These are phyloP conservation scores for Dothideomycetes sp. DNA, from an alignment of 2,329 filamentous ascomycete genomes.

Conservation along the genomic window DNA sequence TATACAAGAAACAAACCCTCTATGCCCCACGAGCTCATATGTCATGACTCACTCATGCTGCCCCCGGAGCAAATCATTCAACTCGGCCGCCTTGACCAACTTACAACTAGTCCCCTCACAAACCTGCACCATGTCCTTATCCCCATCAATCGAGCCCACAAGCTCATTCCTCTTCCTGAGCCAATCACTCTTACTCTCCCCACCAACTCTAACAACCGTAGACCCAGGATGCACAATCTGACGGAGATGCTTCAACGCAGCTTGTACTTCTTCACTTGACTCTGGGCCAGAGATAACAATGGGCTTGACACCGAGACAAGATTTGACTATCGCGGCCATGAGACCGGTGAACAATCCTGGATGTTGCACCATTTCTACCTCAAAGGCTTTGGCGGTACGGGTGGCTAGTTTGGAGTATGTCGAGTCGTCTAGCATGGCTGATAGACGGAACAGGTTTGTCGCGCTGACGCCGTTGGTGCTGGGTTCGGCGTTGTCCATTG, in stretches of 20 bases:
- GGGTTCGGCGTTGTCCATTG: slow-evolving; percentile 86
- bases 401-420: slow-evolving; percentile 56
- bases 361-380: slow-evolving; percentile 84
- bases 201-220: slow-evolving; percentile 31
- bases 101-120: slow-evolving; percentile 35
- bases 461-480: slow-evolving; percentile 85
- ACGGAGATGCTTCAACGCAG: slow-evolving; percentile 33
- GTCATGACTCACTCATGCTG: slow-evolving; percentile 7
- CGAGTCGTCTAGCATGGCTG: slow-evolving; percentile 57
- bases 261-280: slow-evolving; percentile 27
- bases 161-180: slow-evolving; percentile 41
- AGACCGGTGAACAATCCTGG: slow-evolving; percentile 84
- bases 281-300: slow-evolving; percentile 43
- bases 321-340: slow-evolving; percentile 64
- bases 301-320: slow-evolving; percentile 58
- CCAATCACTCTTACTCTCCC: slow-evolving; percentile 35
- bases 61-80: slow-evolving; percentile 10
- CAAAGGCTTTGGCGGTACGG: slow-evolving; percentile 74
- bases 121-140: slow-evolving; percentile 35
- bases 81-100: slow-evolving; percentile 18
- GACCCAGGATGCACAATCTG: slow-evolving; percentile 28
- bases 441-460: slow-evolving; percentile 75
- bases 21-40: no score
- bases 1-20: no score
- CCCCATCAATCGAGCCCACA: slow-evolving; percentile 34